Base-by-base conservation (phyloP, 257 asterid species). In the Scutellaria barbata region DNA sequence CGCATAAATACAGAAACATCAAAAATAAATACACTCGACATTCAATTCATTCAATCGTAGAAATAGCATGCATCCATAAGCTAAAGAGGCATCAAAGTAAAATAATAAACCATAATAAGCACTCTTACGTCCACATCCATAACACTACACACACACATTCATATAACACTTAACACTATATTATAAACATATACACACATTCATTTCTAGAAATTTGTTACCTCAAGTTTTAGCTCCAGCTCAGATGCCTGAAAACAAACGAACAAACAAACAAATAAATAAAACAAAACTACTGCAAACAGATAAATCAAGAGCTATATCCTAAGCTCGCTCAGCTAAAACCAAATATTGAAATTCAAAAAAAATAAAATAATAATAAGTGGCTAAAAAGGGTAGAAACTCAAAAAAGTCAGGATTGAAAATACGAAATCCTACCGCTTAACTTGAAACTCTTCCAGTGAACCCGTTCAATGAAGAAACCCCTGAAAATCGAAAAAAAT, bases 401-500 rank as follows among this genome's bases (percentile, higher is more conserved):
- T 51, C 9, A 14, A 14, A 6, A 52, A 74, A 69, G 25, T 63
- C 53, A 55, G 57, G 65, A 59, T 60, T 61, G 12, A 58, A 41
- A 65, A 18, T 20, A 60, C 56, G 56, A 56, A 72, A 76, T 8
- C 67, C 43, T 66, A 79, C 71, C 72, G 25, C 18, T 54, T 50
- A 48, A 73, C 76, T 67, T 61, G 70, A 71, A 80, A 71, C 76
- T 61, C 69, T 58, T 56, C 63, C 69, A 71, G 54, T 46, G 8
- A 60, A 60, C 76, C n/a, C 55, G 64, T 63, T 55, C 41, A 73
- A 45, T 30, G 55, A 18, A 41, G 70, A 60, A 68, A 71, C 18
- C 55, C 69, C 80, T 71, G 59, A 52, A 12, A 35, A 66, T 16
- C 46, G 37, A 30, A 54, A 20, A 14, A 13, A 25, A 56, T 77